Base-by-base conservation (phyloP, 163 green algal genomes). In the Dunaliella salina region DNA sequence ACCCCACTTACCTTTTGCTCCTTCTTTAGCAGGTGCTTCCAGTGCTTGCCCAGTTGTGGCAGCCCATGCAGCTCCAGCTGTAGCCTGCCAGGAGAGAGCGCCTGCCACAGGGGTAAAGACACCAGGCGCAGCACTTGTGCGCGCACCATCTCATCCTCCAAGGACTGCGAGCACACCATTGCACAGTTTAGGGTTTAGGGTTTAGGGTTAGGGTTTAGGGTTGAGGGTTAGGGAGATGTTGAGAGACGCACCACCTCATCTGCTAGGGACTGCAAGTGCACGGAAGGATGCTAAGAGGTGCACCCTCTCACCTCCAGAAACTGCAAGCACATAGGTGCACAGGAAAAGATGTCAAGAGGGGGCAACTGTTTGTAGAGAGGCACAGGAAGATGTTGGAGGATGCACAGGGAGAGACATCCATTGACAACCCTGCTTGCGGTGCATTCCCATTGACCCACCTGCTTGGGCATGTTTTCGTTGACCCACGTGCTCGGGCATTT, bases 71-170 rank as follows among this genome's bases (percentile, higher is more conserved):
- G 93, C 93, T 99, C 97, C 83, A 98, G 90, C 91, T 96, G 88
- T 83, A 96, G 91, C 0, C 96, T 90, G 0, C 92, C 93, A 0
- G 84, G 83, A 8, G 92, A 96, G 26, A 99, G 93, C 34, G 91
- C 86, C 87, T 98, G 92, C 97, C 97, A 99, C 81, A 99, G 89
- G 29, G 94, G 95, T 84, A 99, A 91, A 12, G 89, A 95, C 15
- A 98, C 96, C 32, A 99, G 90, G 50, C 91, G 91, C 87, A 99
- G 90, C 83, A 95, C 93, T 85, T 94, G 89, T 0, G 29, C 80
- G 0, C 96, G 88, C 75, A 99, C 95, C 87, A 94, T 90, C 87
- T 96, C 93, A 71, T 97, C 90, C 89, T 99, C 97, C 88, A 99
- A 90, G 11, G 89, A 96, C 91, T 96, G 88, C 24, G n/a, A 30